Evolutionary conservation across 768 basidiomycete genomes (phyloP), one percentile per base, ranked within the genome.

Genomic region (Lactarius quietus): DNA sequence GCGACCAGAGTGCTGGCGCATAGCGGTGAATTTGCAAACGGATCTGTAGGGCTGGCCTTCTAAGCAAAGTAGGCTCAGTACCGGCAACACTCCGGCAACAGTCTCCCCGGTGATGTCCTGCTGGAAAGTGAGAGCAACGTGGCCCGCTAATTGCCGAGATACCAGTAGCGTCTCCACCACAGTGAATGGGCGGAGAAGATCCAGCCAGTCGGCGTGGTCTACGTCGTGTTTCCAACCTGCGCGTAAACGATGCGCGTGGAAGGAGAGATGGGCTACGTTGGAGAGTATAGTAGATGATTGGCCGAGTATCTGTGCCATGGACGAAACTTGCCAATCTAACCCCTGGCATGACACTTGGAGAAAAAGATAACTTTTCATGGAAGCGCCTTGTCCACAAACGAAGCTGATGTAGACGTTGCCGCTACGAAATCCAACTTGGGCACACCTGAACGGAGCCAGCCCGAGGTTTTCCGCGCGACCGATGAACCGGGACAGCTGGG

Each of bases 281-380:
- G 33, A 56, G 35, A 45, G 23, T 18, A 23, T 28, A 29, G 33
- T 3, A 9, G 6, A n/a, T 14, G 23, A 12, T 23, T 55, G 53
- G 6, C 17, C 6, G 20, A 52, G 58, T 14, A 65, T 5, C 18
- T 51, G 63, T 1, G 57, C 23, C 9, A 64, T 18, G 18, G 35
- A 51, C 5, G 45, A 33, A 35, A 64, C 29, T 26, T 64, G 63
- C 48, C 57, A 48, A 18, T 58, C 45, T 8, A 57, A 35, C 6
- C 1, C 3, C 9, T 18, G 3, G n/a, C 63, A 64, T 18, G 20
- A 29, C n/a, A 64, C 33, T 6, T 15, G 10, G 3, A 58, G 36
- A 14, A 4, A 3, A 17, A 57, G 14, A n/a, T 56, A 33, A n/a
- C 33, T 10, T 10, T n/a, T n/a, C 1, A 26, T 33, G 5, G 29